These are phyloP conservation scores for Pelargonium hybrid DNA, from an alignment of 441 rosid species.

Conservation along the genomic window DNA sequence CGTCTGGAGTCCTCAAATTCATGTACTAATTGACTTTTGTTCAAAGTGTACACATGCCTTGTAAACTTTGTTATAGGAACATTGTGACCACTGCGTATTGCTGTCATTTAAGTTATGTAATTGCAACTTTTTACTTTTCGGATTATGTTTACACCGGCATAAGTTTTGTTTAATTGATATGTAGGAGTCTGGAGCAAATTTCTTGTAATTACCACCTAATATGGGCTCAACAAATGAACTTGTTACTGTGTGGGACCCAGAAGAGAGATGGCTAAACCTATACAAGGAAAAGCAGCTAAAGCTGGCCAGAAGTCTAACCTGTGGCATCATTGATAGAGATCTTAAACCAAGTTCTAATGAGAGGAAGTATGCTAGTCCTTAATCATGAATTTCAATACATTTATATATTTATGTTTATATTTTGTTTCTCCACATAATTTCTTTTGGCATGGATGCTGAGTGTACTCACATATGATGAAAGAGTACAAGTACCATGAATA, in stretches of 20 bases:
- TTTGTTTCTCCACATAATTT: neutral
- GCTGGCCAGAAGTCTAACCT: conserved; percentile 91
- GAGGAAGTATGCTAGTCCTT: conserved; percentile 57
- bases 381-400: conserved; percentile 3
- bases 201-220: conserved; percentile 68
- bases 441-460: neutral
- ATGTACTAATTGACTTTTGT: neutral
- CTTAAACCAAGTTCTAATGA: conserved; percentile 78
- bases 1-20: neutral
- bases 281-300: conserved; percentile 94
- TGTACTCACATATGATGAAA: neutral
- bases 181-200: conserved; percentile 87
- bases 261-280: conserved; percentile 80
- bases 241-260: conserved; percentile 90
- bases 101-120: neutral
- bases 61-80: conserved; percentile 1
- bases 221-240: conserved; percentile 88
- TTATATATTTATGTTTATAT: neutral
- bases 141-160: conserved; percentile 1
- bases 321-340: conserved; percentile 95
- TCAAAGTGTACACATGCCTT: neutral
- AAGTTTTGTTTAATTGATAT: conserved; percentile 19
- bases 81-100: neutral
- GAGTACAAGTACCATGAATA: neutral
- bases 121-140: neutral